These are phyloP conservation scores for Polygonum aviculare DNA, from an alignment of 148 eudicot genomes.

Conservation along the genomic window DNA sequence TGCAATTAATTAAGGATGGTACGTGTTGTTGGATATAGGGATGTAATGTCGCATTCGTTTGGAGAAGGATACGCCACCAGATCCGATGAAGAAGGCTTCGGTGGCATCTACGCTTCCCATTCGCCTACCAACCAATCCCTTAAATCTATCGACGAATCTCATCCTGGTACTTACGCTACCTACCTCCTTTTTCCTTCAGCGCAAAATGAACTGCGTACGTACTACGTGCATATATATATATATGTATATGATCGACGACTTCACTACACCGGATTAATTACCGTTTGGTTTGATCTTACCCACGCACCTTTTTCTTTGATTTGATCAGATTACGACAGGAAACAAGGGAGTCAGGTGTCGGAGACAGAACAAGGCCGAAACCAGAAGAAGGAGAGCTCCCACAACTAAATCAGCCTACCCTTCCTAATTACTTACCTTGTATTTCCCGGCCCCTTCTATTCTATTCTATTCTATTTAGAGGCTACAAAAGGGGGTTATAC, in stretches of 20 bases:
- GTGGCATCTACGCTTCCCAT: conserved; percentile 32
- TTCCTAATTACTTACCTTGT: too few relatives aligned
- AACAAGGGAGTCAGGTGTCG: conserved; percentile 37
- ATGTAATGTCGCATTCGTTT: conserved; percentile 46
- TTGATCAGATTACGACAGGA: conserved; percentile 18
- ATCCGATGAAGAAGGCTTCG: conserved; percentile 78
- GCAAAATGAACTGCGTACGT: too few relatives aligned
- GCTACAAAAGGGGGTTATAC: too few relatives aligned
- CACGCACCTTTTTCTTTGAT: background rate
- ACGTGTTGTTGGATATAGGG: conserved; percentile 20
- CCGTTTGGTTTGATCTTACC: background rate
- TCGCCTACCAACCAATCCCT: conserved; percentile 17
- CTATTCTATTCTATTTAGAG: too few relatives aligned
- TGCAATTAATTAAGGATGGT: too few relatives aligned
- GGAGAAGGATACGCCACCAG: conserved; percentile 70
- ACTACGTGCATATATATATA: too few relatives aligned
- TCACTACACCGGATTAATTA: too few relatives aligned
- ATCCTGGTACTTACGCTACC: conserved; percentile 20
- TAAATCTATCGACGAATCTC: conserved; percentile 29
- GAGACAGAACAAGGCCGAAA: conserved; percentile 32
- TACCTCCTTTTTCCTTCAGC: too few relatives aligned
- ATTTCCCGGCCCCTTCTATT: too few relatives aligned
- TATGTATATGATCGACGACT: too few relatives aligned
- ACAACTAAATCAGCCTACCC: too few relatives aligned
- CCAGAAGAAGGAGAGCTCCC: background rate